Percentiles rank a stretch among this genome's conserved stretches.
phyloP scores from a whole-genome alignment of 2,329 filamentous ascomycete species.

The Mycosphaerella arachidis region DNA sequence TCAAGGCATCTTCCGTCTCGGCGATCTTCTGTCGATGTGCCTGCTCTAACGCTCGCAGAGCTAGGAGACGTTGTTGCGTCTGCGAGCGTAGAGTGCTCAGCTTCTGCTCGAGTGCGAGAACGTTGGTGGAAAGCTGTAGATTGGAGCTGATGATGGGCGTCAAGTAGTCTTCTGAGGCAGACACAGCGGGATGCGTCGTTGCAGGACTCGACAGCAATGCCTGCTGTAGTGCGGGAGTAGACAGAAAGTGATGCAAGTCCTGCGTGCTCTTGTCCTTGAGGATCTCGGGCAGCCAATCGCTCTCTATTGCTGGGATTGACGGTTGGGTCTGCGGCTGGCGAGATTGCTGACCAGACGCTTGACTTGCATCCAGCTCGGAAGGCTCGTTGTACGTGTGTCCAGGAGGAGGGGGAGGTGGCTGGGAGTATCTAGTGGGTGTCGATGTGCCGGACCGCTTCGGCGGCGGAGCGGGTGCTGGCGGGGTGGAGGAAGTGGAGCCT shows the following conservation, averaged over 20 bases:
- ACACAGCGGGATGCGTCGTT: constrained; percentile 68
- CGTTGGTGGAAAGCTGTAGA: constrained; percentile 60
- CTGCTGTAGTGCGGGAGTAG: constrained; percentile 61
- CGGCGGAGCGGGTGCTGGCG: constrained; percentile 47
- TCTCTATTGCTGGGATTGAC: constrained; percentile 35
- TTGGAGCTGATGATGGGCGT: constrained; percentile 65
- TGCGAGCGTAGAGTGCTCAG: constrained; percentile 60
- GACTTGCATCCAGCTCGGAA: constrained; percentile 26
- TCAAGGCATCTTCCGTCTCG: constrained; percentile 80
- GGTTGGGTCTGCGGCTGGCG: constrained; percentile 11
- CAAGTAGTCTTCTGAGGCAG: constrained; percentile 61
- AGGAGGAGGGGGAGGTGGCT: constrained; percentile 42
- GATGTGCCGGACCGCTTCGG: constrained; percentile 42
- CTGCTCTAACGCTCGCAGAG: constrained; percentile 82
- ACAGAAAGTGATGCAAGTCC: constrained; percentile 68
- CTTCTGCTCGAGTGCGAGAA: constrained; percentile 57
- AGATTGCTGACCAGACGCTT: constrained; percentile 13
- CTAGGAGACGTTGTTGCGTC: constrained; percentile 75
- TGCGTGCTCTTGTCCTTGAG: constrained; percentile 67
- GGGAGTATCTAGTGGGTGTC: constrained; percentile 41
- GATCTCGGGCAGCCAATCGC: constrained; percentile 72
- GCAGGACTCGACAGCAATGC: constrained; percentile 66
- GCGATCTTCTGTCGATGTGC: constrained; percentile 85
- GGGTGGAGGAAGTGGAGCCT: constrained; percentile 42
- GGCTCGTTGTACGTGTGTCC: constrained; percentile 28